Evolutionary conservation across 2,329 filamentous ascomycete genomes (phyloP).

Genomic region (Pseudocercospora cruenta): DNA sequence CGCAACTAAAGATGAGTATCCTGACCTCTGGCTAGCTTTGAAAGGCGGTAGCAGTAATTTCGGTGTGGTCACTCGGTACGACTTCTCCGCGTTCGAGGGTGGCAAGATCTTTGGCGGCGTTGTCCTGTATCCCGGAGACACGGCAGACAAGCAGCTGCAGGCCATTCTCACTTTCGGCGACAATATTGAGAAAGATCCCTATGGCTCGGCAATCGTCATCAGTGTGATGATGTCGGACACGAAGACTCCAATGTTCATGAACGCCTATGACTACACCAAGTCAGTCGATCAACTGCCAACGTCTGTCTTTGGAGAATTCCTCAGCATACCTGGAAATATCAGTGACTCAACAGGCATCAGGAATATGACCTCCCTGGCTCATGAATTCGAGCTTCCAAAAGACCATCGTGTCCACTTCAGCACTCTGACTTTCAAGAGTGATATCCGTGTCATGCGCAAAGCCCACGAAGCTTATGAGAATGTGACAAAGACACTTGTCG

Average conservation of each 20-base stretch:
- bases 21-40: constrained; percentile 29
- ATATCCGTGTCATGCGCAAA: constrained; percentile 14
- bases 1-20: constrained; percentile 21
- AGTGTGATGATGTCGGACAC: constrained; percentile 6
- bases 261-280: constrained; percentile 18
- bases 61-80: constrained; percentile 31
- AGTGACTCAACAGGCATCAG: constrained; percentile 13
- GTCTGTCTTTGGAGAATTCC: constrained; percentile 12
- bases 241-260: constrained; percentile 16
- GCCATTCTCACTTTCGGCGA: constrained; percentile 11
- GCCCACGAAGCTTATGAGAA: constrained; percentile 16
- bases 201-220: constrained; percentile 16
- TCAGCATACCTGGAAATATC: constrained; percentile 11
- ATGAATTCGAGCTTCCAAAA: constrained; percentile 9
- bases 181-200: constrained; percentile 13
- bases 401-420: constrained; percentile 17
- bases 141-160: constrained; percentile 8
- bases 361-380: constrained; percentile 17
- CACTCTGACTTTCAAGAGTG: constrained; percentile 16
- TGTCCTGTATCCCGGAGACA: constrained; percentile 5
- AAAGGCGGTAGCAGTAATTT: constrained; percentile 31
- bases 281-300: neutral
- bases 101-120: constrained; percentile 12
- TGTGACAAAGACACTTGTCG: constrained; percentile 9
- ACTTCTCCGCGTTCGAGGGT: constrained; percentile 19